A percentile compares a stretch with the other conserved stretches of the same genome.
phyloP scores from a whole-genome alignment of 257 asterid genomes.

The Scutellaria barbata region DNA sequence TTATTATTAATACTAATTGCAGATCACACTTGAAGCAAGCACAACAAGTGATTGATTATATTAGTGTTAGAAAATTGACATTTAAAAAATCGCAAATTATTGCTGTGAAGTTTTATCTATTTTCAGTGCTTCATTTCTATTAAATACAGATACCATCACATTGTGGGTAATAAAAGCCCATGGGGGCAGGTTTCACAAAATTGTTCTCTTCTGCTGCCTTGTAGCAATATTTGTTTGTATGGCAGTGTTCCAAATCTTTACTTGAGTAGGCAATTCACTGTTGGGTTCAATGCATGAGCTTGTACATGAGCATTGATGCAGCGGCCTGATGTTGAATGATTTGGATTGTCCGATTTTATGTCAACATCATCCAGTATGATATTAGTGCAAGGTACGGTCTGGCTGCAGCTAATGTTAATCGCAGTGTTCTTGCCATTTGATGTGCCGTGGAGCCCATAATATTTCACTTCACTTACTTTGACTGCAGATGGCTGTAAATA shows the following conservation, averaged over 20 bases:
- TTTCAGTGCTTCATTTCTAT: neutral
- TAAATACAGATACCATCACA: neutral
- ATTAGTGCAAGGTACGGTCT: conserved; percentile 46
- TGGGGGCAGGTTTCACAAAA: neutral
- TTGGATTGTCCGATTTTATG: conserved; percentile 38
- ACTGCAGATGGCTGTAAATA: conserved; percentile 47
- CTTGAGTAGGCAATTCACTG: conserved; percentile 38
- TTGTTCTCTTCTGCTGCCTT: conserved; percentile 14
- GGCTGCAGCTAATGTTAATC: conserved; percentile 55
- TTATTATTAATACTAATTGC: neutral
- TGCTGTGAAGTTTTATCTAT: conserved; percentile 27
- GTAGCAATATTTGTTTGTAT: neutral
- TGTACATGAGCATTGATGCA: conserved; percentile 51
- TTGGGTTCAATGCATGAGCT: conserved; percentile 35
- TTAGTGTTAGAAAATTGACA: neutral
- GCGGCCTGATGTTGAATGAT: conserved; percentile 6
- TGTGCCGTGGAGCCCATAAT: conserved; percentile 48
- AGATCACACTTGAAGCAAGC: conserved; percentile 13
- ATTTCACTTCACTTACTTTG: conserved; percentile 49
- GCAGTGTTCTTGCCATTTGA: conserved; percentile 36
- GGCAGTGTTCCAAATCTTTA: neutral
- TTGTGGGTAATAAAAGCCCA: conserved; percentile 5
- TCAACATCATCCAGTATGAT: conserved; percentile 45
- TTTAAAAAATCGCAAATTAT: neutral
- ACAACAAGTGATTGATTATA: neutral